Base-by-base conservation (phyloP, 352 stramenopile genomes). In the Phytophthora tentaculata region DNA sequence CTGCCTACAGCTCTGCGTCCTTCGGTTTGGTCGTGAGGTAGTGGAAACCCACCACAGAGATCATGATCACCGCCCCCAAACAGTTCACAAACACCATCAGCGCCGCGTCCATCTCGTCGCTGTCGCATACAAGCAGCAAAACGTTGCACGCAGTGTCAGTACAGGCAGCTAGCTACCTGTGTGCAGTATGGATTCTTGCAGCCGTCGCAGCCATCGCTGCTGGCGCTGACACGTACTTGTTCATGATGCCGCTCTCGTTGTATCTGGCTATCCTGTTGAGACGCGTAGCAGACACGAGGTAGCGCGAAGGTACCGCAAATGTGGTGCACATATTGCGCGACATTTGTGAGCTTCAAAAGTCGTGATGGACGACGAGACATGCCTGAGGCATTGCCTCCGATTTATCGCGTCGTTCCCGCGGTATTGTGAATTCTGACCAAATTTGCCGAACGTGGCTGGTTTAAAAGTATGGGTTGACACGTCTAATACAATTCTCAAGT, bases 61-160 rank as follows among this genome's bases (percentile, higher is more conserved):
- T 74, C 86, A 95, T 96, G 75, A 96, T 95, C 16, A 91, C 80
- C 12, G 89, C 83, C 58, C 89, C 89, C 41, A 96, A 76, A 67
- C 79, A 91, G 77, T 96, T 96, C 49, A 96, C 89, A 71, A 96
- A 96, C 44, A 80, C 84, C 89, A 96, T 96, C 45, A 96, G 71
- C 69, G 81, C 81, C 41, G 84, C 64, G 59, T 96, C 89, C 87
- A 96, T 95, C 75, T 95, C 86, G 54, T 95, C 76, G 76, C 89
- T 96, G 62, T 56, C 13, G 22, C 56, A 45, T 29, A 41, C 32
- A 63, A 32, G 3, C 13, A 69, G 9, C 23, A 32, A 62, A 28
- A 28, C n/a, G 49, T 16, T 50, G 54, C 12, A 53, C 20, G 45
- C 14, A 13, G 23, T 55, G 26, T 76, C 14, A 73, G 64, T 54